Base-by-base conservation (phyloP, 2,329 filamentous ascomycete species). In the Septoria petroselini region DNA sequence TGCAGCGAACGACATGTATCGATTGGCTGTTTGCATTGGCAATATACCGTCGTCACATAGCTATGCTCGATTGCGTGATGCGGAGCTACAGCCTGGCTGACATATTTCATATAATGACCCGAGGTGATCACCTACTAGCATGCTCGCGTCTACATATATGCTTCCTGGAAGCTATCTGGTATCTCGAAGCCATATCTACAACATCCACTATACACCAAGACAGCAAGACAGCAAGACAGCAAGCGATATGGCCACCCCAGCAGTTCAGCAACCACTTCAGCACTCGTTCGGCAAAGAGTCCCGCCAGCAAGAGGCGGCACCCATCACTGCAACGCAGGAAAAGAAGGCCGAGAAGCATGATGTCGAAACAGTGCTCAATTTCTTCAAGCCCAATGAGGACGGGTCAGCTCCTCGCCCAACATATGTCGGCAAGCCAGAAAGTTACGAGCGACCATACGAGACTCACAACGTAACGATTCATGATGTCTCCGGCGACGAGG, bases 401-500 rank as follows among this genome's bases (percentile, higher is more conserved):
- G 60, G 58, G 8, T 55, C 55, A 19, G 42, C 57, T 2, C 59
- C 58, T n/a, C 18, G 21, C 14, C 57, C 60, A 15, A 52, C 48
- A 11, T 60, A 59, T 23, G 52, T 57, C 23, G 41, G 55, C 39
- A 58, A 60, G 48, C 57, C 58, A 39, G 49, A 58, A n/a, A 70
- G 66, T 1, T 71, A 64, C 48, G 52, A 66, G 7, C 61, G 67
- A 3, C 65, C 65, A 1, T 46, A 58, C 17, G 62, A 65, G 37
- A 39, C 54, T 3, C 63, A 67, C 33, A 50, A 56, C 4, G 60
- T 60, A 4, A 65, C 60, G 3, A 60, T 77, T 29, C 68, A 69
- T 25, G 76, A 78, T 55, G 69, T 77, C 19, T 62, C 69, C 14
- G 75, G 74, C 0, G 64, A 70, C 4, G 73, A 76, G 57, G 58